These are phyloP conservation scores for Metarhizium rileyi DNA, from an alignment of 2,329 filamentous ascomycete genomes.

Conservation along the genomic window DNA sequence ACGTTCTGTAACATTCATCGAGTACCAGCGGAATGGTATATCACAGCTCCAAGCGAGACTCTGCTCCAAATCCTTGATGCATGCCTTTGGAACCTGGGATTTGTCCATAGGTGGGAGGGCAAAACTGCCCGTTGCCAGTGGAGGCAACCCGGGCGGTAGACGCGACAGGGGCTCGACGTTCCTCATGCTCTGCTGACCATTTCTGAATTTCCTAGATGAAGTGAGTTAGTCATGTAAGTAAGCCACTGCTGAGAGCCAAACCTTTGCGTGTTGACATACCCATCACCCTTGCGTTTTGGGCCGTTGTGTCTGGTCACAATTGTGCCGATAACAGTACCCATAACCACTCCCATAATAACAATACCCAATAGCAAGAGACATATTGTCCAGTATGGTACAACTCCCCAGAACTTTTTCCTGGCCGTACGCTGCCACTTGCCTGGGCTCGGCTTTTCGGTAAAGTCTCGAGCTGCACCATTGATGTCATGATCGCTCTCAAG, in stretches of 20 bases:
- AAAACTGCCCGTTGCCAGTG: slow-evolving; percentile 46
- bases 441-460: slow-evolving; percentile 38
- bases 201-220: slow-evolving; percentile 12
- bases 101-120: slow-evolving; percentile 44
- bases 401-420: slow-evolving; percentile 45
- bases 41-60: slow-evolving; percentile 55
- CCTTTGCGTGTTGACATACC: slow-evolving; percentile 13
- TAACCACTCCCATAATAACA: slow-evolving; percentile 42
- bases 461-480: slow-evolving; percentile 36
- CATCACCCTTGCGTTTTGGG: slow-evolving; percentile 9
- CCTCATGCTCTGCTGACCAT: slow-evolving; percentile 24
- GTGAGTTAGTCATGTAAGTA: slow-evolving; percentile 1
- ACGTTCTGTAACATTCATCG: slow-evolving; percentile 29
- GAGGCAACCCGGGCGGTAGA: slow-evolving; percentile 38
- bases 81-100: slow-evolving; percentile 40
- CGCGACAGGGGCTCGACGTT: slow-evolving; percentile 43
- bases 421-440: slow-evolving; percentile 45
- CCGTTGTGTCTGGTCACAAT: slow-evolving; percentile 11
- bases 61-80: slow-evolving; percentile 46
- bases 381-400: slow-evolving; percentile 54
- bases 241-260: not conserved
- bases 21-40: slow-evolving; percentile 35
- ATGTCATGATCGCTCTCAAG: slow-evolving; percentile 40
- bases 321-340: slow-evolving; percentile 40
- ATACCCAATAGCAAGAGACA: slow-evolving; percentile 38